A percentile compares a stretch with the other conserved stretches of the same genome.
These are phyloP conservation scores for Penicillium egyptiacum DNA, from an alignment of 495 filamentous ascomycete genomes.

Conservation along the genomic window DNA sequence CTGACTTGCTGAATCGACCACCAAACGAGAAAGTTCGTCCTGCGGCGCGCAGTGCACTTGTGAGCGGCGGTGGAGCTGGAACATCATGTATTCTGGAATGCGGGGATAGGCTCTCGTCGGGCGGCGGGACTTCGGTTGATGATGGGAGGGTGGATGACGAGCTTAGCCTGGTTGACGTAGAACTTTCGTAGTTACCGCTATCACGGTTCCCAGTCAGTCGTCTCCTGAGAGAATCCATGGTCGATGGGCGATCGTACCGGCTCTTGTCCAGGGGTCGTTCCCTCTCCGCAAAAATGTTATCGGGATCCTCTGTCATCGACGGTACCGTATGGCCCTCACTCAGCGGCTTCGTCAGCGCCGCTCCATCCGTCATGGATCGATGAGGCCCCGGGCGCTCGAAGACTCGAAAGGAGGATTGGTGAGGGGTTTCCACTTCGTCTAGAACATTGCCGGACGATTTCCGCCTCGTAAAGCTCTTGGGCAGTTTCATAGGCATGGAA, in stretches of 20 bases:
- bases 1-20: conserved; percentile 43
- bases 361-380: conserved; percentile 52
- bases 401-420: conserved; percentile 59
- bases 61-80: conserved; percentile 52
- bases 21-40: conserved; percentile 76
- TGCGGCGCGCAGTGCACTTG: conserved; percentile 59
- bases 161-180: conserved; percentile 61
- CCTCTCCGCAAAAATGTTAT: conserved; percentile 43
- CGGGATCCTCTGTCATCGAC: conserved; percentile 55
- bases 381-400: conserved; percentile 53
- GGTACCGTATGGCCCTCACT: conserved; percentile 40
- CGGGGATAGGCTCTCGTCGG: conserved; percentile 54
- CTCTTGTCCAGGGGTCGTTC: conserved; percentile 38
- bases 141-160: conserved; percentile 73
- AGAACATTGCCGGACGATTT: conserved; percentile 67
- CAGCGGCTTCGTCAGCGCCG: conserved; percentile 40
- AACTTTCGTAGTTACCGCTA: conserved; percentile 66
- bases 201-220: conserved; percentile 47
- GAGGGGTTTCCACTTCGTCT: conserved; percentile 52
- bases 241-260: conserved; percentile 39
- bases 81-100: conserved; percentile 56
- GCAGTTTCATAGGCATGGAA: conserved; percentile 68
- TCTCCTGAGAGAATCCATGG: conserved; percentile 25
- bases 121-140: conserved; percentile 59
- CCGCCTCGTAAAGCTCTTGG: conserved; percentile 62